Base-by-base conservation (phyloP, 306 rosid species). In the Betula pendula region DNA sequence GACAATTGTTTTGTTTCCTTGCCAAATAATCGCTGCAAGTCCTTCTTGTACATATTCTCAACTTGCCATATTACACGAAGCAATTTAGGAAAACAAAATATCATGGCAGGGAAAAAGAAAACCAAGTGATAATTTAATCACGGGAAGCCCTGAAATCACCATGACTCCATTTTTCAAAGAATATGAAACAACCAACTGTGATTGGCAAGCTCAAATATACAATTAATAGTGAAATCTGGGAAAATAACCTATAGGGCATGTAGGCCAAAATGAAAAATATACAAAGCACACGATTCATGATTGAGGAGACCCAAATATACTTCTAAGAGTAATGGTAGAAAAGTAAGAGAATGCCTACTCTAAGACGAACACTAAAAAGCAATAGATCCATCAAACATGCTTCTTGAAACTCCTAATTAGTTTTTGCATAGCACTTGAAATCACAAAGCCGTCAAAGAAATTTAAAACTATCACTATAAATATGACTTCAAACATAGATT, bases 1-100 rank as follows among this genome's bases (percentile, higher is more conserved):
- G 74, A 92, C 72, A 82, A 81, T 92, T 42, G 92, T 95, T 84
- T 90, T 95, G 5, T 95, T 91, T 79, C 97, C 98, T 83, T n/a
- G n/a, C 96, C 92, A 95, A 45, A 90, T 89, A 72, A 95, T 84
- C 85, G 87, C 89, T 0, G 97, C 89, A 22, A 90, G 96, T 20
- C 95, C 97, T 31, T 84, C 92, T 75, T 88, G 90, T 45, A 84
- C 84, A 53, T 85, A n/a, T 73, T 75, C 70, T 81, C 82, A 35
- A 38, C 81, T 91, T 89, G 81, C 51, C 47, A 65, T 35, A 8
- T 20, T 55, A 22, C 7, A 6, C 33, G 22, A 12, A 22, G 2
- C 76, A 74, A 70, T 8, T 35, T 35, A 12, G 15, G 29, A 72
- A 40, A 44, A 25, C 40, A 35, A 35, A 35, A 35, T 13, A 25